A percentile compares a stretch with the other conserved stretches of the same genome.
Conservation (phyloP, 306 rosid species). For the Dalbergia cochinchinensis region DNA sequence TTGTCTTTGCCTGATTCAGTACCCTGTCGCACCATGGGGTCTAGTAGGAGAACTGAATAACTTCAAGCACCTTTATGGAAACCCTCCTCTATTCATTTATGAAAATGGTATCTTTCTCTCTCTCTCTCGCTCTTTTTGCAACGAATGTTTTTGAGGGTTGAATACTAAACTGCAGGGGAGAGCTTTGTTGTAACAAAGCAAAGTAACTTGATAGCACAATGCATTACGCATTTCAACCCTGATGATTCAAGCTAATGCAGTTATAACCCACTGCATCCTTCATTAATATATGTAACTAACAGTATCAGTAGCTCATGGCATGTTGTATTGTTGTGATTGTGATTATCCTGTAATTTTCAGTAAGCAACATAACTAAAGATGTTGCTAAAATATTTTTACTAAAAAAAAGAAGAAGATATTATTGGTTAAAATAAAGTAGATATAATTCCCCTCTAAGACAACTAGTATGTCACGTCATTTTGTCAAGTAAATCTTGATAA, state of each 20-base stretch:
- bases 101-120: slow-evolving; percentile 71
- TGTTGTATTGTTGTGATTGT: background rate
- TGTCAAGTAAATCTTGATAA: too few species aligned
- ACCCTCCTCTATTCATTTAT: slow-evolving; percentile 63
- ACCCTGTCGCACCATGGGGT: slow-evolving; percentile 54
- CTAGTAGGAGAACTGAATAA: slow-evolving; percentile 51
- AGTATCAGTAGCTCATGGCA: background rate
- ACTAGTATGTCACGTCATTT: too few species aligned
- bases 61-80: slow-evolving; percentile 68
- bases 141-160: background rate
- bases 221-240: background rate
- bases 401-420: too few species aligned
- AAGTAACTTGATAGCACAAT: background rate
- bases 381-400: too few species aligned
- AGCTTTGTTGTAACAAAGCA: background rate
- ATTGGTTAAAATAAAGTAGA: too few species aligned
- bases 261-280: background rate
- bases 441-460: too few species aligned
- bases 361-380: too few species aligned
- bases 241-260: background rate
- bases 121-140: slow-evolving; percentile 8
- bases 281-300: background rate
- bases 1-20: slow-evolving; percentile 43
- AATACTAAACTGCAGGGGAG: background rate
- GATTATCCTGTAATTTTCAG: background rate